Base-by-base conservation (phyloP, 108 stramenopile species). In the Skeletonema marinoi region DNA sequence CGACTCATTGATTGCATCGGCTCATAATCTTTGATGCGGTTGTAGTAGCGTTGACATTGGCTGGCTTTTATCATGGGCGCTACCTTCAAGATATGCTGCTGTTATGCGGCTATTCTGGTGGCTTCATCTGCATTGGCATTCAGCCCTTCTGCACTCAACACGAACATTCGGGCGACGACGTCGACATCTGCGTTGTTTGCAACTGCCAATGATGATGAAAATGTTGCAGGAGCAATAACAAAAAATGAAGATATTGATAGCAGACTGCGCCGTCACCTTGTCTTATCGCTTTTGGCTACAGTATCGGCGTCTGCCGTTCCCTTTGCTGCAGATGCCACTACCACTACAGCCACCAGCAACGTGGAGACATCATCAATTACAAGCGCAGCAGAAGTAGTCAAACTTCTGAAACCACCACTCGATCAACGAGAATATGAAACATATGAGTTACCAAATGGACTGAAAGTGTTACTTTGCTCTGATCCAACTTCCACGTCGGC, bases 401-500 rank as follows among this genome's bases (percentile, higher is more conserved):
- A 90, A 21, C 74, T 94, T 21, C 51, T 94, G 33, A 85, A 81
- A 31, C 90, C 93, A 32, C 93, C 93, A 7, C 36, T 85, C 42
- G 93, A 95, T 76, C 72, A 89, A 64, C 83, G 93, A 19, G 65
- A 78, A 21, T 95, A 92, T 64, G 65, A 77, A 29, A 73, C 87
- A 4, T 86, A 82, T 60, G 82, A 81, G 10, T 41, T 95, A 14
- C 70, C 80, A 21, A 95, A 95, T 60, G 91, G 91, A 0, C 65
- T 97, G 12, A 76, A 84, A 33, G 88, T 92, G 4, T 21, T 97
- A 9, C 54, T 97, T 38, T 92, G 95, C 58, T 90, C 88, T n/a
- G 98, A 98, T 77, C 86, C 93, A 1, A 54, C 84, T 31, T 83
- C 95, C 39, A 96, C 90, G 21, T 80, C 88, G 39, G 91, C 91